These are phyloP conservation scores for Fomitiporia mediterranea DNA, from an alignment of 1,284 basidiomycete species.

Conservation along the genomic window DNA sequence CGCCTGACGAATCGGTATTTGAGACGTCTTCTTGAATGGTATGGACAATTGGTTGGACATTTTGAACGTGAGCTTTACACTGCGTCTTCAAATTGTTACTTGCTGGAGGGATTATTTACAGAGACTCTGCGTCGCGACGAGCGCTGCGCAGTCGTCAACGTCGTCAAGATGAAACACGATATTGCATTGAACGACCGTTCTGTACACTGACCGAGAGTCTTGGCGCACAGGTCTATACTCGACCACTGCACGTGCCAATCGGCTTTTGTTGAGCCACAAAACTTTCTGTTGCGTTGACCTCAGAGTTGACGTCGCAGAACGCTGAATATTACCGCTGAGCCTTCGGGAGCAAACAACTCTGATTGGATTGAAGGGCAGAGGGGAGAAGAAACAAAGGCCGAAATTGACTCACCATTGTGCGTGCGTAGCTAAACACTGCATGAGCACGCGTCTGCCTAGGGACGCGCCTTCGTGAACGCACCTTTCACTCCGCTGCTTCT, in stretches of 20 bases:
- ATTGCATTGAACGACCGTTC: no score
- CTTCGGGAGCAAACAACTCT: neutral
- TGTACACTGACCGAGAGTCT: neutral
- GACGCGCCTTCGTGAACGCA: neutral
- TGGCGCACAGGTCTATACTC: neutral
- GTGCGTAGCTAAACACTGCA: neutral
- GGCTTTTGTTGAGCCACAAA: neutral
- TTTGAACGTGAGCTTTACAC: neutral
- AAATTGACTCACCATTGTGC: neutral
- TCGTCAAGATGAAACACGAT: no score
- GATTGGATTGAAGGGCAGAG: neutral
- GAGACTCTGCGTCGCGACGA: no score
- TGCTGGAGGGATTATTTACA: no score
- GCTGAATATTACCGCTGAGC: neutral
- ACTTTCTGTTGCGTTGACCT: neutral
- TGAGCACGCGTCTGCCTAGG: slow-evolving; percentile 6
- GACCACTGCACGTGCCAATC: slow-evolving; percentile 1
- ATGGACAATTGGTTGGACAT: slow-evolving; percentile 81
- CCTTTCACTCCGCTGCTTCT: slow-evolving; percentile 6
- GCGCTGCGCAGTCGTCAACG: no score
- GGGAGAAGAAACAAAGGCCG: neutral
- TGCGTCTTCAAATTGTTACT: no score
- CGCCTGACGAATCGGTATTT: slow-evolving; percentile 52
- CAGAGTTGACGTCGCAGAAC: neutral
- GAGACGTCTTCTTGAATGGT: slow-evolving; percentile 72